Conservation (phyloP, 176 grass and related monocot species). For the Puccinellia tenuiflora region DNA sequence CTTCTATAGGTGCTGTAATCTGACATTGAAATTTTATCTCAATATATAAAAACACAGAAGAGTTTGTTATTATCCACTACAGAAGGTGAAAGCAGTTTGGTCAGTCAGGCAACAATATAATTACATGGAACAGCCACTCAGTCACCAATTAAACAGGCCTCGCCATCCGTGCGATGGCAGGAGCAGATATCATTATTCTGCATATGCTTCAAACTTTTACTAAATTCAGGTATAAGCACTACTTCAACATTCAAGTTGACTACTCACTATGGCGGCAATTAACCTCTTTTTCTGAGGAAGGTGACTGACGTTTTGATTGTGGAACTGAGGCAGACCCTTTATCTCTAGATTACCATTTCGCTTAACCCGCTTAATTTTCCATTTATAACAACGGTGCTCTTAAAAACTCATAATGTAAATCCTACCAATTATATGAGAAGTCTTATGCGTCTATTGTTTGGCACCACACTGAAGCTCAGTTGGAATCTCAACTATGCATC, state of each 20-base stretch:
- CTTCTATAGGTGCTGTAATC: slow-evolving; percentile 22
- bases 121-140: slow-evolving; percentile 8
- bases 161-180: neutral
- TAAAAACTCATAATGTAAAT: neutral
- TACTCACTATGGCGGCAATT: neutral
- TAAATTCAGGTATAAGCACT: neutral
- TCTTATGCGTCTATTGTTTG: neutral
- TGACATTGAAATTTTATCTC: slow-evolving; percentile 20
- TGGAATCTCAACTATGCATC: neutral
- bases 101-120: neutral
- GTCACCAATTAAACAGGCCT: neutral
- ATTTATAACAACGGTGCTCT: neutral
- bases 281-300: neutral
- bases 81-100: neutral
- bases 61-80: neutral
- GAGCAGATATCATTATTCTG: slow-evolving; percentile 8
- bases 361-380: neutral
- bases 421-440: neutral
- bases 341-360: neutral
- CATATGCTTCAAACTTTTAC: neutral
- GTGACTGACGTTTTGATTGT: neutral
- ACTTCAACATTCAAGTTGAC: neutral
- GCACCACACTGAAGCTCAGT: neutral
- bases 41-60: slow-evolving; percentile 5
- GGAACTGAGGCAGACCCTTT: neutral